Base-by-base conservation (phyloP, 2,329 filamentous ascomycete genomes). In the Stagonosporopsis cucurbitacearum region DNA sequence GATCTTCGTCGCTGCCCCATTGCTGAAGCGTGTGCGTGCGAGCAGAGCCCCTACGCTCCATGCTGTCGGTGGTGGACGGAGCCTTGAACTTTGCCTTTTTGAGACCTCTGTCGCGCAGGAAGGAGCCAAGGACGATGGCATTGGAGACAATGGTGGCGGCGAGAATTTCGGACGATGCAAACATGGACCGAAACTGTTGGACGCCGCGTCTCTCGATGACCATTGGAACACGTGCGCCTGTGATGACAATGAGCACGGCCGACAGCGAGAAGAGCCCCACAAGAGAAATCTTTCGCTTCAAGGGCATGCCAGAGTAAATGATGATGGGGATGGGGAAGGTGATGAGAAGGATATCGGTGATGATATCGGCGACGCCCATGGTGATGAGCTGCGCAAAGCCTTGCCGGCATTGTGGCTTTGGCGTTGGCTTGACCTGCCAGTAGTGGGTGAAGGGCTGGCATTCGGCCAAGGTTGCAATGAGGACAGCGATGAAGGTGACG, bases 321-420 rank as follows among this genome's bases (percentile, higher is more conserved):
- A 98, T 92, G 65, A 98, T 91, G 0, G 93, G 90, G 23, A 97
- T 89, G 0, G 95, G 95, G 63, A 96, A 96, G 49, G 89, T 82
- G 62, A 98, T 87, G 9, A 99, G 86, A 0, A 97, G 80, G 2
- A 97, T 77, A 71, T 99, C 95, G 15, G 94, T 97, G 28, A 96
- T 78, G 57, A 96, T 88, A 71, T 97, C 95, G 75, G 89, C 90
- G 6, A 85, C 83, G n/a, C 91, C 92, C 88, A 96, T 95, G 25
- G 91, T 93, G 60, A 97, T 81, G 46, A 98, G 84, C 68, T 98
- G 92, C 13, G 86, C 90, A 68, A 90, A 96, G 43, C 91, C 93
- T 76, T 93, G 88, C 43, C 95, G 89, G 73, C 95, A 99, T 68
- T 85, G 84, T 26, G 89, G 86, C 33, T 92, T 92, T 2, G 95